These are phyloP conservation scores for Coemansia sp. DNA, from an alignment of 192 early-diverging fungal species.

Conservation along the genomic window DNA sequence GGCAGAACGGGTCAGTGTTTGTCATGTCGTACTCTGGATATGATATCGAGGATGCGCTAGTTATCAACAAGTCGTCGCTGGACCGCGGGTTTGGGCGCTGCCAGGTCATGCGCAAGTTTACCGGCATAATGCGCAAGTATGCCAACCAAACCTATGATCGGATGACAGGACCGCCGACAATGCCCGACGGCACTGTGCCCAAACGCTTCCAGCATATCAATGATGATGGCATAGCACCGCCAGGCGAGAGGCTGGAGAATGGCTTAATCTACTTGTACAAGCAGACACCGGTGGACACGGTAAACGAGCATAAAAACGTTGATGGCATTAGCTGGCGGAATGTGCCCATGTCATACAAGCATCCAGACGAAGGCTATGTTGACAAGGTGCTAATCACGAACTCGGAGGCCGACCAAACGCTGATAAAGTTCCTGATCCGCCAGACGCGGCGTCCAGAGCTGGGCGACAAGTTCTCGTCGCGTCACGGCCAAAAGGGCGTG, in stretches of 20 bases:
- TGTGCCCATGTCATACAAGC: constrained; percentile 83
- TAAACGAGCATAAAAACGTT: background rate
- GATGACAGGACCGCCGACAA: constrained; percentile 61
- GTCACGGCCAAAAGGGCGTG: constrained; percentile 98
- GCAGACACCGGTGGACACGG: constrained; percentile 73
- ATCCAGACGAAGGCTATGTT: constrained; percentile 83
- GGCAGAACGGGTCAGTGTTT: constrained; percentile 89
- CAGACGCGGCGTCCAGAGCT: constrained; percentile 94
- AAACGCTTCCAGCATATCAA: constrained; percentile 73
- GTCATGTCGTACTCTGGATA: constrained; percentile 98
- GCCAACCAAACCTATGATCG: constrained; percentile 86
- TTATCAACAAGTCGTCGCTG: constrained; percentile 88
- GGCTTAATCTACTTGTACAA: constrained; percentile 81
- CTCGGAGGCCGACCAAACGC: constrained; percentile 85
- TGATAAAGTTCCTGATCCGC: constrained; percentile 86
- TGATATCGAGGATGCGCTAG: constrained; percentile 98
- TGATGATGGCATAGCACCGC: constrained; percentile 84
- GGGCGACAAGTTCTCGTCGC: constrained; percentile 97
- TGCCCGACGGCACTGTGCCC: constrained; percentile 55
- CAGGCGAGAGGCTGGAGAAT: constrained; percentile 74
- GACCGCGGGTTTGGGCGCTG: constrained; percentile 97
- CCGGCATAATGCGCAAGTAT: constrained; percentile 83
- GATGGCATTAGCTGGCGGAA: constrained; percentile 37
- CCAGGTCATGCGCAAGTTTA: constrained; percentile 88
- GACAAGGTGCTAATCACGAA: constrained; percentile 93